Evolutionary conservation across 2,329 filamentous ascomycete genomes (phyloP), one percentile per base, ranked within the genome.

Genomic region (Emmonsiellopsis sp.): DNA sequence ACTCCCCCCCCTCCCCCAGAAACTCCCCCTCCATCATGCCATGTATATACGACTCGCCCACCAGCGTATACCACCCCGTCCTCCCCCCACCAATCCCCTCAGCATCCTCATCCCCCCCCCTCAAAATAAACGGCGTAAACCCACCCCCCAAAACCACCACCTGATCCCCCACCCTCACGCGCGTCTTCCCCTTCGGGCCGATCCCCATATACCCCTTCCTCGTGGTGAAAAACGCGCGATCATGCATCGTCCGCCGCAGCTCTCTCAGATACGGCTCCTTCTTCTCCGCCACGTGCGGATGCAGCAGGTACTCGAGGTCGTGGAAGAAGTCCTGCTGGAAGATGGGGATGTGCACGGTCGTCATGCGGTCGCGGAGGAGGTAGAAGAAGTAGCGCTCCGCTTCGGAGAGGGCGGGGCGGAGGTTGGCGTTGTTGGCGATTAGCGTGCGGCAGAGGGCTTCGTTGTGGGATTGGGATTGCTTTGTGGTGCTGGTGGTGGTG

Each of bases 31-130:
- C 49, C 49, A 51, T 51, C 36, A 51, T 51, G 8, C 49, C 49
- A 51, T 51, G 49, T 14, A 51, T 51, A 51, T 51, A 51, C 42
- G 49, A 36, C 42, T 51, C 49, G 5, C 49, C 49, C n/a, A 51
- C 49, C 11, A 51, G 42, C 8, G 49, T 51, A 45, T 27, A 51
- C 11, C 33, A 46, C 10, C 31, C n/a, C 31, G 21, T 27, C 3
- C 3, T 46, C 9, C 44, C 11, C 14, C 8, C 32, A 48, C 17
- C 13, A 9, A 14, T 5, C n/a, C 44, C 27, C 9, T 4, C 33
- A 37, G 5, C 33, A 21, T 11, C n/a, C 36, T 6, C 14, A 9
- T 37, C 39, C 6, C 34, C 14, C 39, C 27, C 31, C 32, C 49
- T 36, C 4, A 52, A 32, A n/a, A 52, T 45, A 37, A 52, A 45